phyloP scores from a whole-genome alignment of 164 flowering plant species.

The Litsea cubeba region DNA sequence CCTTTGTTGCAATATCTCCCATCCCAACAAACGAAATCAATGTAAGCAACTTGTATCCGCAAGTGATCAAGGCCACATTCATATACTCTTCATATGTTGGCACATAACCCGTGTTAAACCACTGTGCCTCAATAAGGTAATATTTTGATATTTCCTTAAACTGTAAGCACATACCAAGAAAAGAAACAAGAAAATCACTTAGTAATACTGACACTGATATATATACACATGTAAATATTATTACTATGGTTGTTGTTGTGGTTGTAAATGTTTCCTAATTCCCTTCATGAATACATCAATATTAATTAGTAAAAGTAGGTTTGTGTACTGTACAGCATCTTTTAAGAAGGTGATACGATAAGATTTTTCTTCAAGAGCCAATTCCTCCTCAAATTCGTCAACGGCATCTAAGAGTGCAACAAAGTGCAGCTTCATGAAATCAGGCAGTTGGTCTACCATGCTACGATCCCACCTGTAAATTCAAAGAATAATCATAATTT shows the following conservation, averaged over 20 bases:
- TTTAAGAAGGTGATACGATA: background rate
- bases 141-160: background rate
- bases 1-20: slow-evolving; percentile 24
- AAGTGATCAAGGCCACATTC: background rate
- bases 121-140: slow-evolving; percentile 29
- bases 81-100: slow-evolving; percentile 39
- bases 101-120: slow-evolving; percentile 20
- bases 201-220: no score
- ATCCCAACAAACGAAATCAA: slow-evolving; percentile 16
- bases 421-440: background rate
- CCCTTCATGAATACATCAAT: no score
- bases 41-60: slow-evolving; percentile 11
- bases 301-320: no score
- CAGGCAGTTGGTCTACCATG: background rate
- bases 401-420: background rate
- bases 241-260: no score
- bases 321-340: slow-evolving; percentile 1
- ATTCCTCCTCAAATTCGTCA: background rate
- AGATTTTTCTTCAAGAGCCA: background rate
- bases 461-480: background rate
- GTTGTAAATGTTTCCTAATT: no score
- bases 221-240: background rate
- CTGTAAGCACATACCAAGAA: background rate
- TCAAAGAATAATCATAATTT: background rate
- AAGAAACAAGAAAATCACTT: background rate